Base-by-base conservation (phyloP, 2,329 filamentous ascomycete genomes). In the Daldinia eschscholtzii region DNA sequence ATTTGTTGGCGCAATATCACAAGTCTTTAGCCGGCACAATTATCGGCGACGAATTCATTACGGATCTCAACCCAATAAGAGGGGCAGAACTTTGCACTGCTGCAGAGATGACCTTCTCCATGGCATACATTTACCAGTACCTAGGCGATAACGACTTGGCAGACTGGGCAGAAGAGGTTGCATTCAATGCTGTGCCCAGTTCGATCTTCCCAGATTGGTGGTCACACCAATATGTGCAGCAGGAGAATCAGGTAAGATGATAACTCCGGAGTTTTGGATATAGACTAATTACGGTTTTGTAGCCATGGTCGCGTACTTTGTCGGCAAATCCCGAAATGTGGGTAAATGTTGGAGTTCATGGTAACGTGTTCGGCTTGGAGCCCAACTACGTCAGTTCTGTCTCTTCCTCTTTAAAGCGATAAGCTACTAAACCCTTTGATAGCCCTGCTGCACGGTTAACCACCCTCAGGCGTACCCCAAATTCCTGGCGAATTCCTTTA, bases 361-460 rank as follows among this genome's bases (percentile, higher is more conserved):
- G 82, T 1, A 81, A 84, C 42, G 84, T 83, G 0, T 88, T 84
- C 72, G 85, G 85, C 2, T 76, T 87, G 0, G 85, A 86, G 66
- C 84, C 84, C 1, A 82, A 86, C 56, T 87, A 82, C 57, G 75
- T 77, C 2, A 74, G 60, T 68, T 48, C 20, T 15, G 48, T 20
- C 52, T 53, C 18, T 12, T 20, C 57, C 12, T 6, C 7, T 33
- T 15, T 10, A 41, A 15, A 41, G 13, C 4, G 20, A 57, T 64
- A 10, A 7, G 26, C 50, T 10, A 26, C 61, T 69, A 55, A 70
- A 26, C n/a, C 18, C 15, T 57, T 57, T 10, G 10, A 64, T 69
- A 77, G 75, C 83, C 83, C 5, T 88, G 86, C 76, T 88, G 86
- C 70, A 86, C 86, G 0, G 86, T 88, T 65, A 88, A 88, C 68